Percentiles rank a stretch among this genome's conserved stretches.
Evolutionary conservation across 2,329 filamentous ascomycete species (phyloP).

Genomic region (Fusarium penzigii): DNA sequence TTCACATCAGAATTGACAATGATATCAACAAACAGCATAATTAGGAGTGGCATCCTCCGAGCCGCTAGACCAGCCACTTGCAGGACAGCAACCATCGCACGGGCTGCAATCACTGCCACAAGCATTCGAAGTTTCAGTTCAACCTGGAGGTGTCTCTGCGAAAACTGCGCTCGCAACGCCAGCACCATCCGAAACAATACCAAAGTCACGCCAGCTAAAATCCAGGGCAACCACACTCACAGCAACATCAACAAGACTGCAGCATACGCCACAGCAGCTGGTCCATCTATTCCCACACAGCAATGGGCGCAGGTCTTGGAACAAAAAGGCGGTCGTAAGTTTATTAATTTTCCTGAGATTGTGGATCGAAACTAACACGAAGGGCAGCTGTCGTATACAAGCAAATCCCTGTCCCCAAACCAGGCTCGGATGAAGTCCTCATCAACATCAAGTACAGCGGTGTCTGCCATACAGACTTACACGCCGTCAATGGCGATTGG

Average conservation of each 20-base stretch:
- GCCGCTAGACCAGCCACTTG: slow-evolving; percentile 9
- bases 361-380: slow-evolving; percentile 18
- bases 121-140: slow-evolving; percentile 17
- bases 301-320: slow-evolving; percentile 91
- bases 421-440: slow-evolving; percentile 82
- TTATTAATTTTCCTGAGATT: fast-evolving
- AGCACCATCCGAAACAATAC: slow-evolving; percentile 14
- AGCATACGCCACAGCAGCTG: slow-evolving; percentile 22
- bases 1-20: slow-evolving; percentile 1
- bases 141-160: slow-evolving; percentile 14
- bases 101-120: slow-evolving; percentile 8
- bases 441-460: slow-evolving; percentile 87
- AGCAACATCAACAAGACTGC: slow-evolving; percentile 15
- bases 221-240: slow-evolving; percentile 4
- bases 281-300: slow-evolving; percentile 63
- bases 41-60: slow-evolving; percentile 18
- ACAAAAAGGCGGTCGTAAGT: slow-evolving; percentile 65
- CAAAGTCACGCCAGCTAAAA: slow-evolving; percentile 8
- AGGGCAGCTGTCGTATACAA: slow-evolving; percentile 63
- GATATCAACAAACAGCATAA: slow-evolving; percentile 16
- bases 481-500: slow-evolving; percentile 83
- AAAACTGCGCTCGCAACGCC: slow-evolving; percentile 10
- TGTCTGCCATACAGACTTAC: slow-evolving; percentile 80
- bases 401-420: slow-evolving; percentile 75
- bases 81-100: slow-evolving; percentile 13